Conservation (phyloP, 2,329 filamentous ascomycete genomes). For the Neoascochyta sp. region DNA sequence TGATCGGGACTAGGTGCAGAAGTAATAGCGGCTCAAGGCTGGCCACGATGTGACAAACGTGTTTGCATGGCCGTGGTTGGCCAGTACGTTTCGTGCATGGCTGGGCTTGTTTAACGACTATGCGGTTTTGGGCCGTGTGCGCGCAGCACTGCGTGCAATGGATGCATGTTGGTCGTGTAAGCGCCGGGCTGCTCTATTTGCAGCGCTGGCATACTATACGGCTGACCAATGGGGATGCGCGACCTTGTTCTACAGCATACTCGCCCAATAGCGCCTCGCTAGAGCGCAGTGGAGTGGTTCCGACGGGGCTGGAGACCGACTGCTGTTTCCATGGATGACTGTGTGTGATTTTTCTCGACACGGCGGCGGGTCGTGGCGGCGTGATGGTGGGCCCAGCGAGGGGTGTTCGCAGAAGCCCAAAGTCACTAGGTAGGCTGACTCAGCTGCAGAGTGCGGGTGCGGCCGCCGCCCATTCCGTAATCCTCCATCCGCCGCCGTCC, state of each 20-base stretch:
- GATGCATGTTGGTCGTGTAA: conserved; percentile 32
- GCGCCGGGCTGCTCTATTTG: conserved; percentile 33
- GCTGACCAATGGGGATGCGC: conserved; percentile 23
- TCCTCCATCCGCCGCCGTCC: no score
- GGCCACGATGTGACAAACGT: conserved; percentile 35
- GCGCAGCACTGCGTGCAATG: conserved; percentile 23
- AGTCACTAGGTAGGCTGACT: no score
- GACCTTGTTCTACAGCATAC: conserved; percentile 20
- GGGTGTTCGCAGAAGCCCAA: no score
- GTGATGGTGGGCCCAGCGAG: no score
- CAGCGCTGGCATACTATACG: conserved; percentile 18
- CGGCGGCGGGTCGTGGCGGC: no score
- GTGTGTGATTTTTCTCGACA: no score
- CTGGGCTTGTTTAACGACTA: conserved; percentile 9
- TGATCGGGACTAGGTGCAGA: conserved; percentile 19
- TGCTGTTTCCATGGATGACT: no score
- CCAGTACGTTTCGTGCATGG: conserved; percentile 5
- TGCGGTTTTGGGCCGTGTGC: conserved; percentile 16
- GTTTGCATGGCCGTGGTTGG: conserved; percentile 26
- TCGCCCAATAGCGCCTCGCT: conserved; percentile 24
- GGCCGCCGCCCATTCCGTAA: no score
- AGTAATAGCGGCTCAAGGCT: conserved; percentile 32
- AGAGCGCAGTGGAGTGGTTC: no score
- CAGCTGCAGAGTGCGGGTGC: no score
- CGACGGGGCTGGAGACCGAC: no score